Conservation (phyloP, 2,329 filamentous ascomycete genomes). For the Fusarium gaditjirri region DNA sequence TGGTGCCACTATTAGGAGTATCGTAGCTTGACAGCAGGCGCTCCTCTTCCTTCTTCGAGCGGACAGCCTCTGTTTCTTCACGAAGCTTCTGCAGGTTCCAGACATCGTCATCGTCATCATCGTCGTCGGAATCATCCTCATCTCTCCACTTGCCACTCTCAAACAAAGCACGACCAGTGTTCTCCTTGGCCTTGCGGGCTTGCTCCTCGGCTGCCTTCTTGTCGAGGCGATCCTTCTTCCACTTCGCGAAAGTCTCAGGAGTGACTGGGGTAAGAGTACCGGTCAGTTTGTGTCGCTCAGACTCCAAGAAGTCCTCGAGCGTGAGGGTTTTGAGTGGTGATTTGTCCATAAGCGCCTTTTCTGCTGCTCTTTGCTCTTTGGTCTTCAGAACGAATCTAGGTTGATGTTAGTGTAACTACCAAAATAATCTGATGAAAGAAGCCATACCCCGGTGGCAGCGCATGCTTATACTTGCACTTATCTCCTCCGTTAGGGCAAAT, state of each 20-base stretch:
- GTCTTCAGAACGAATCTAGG: conserved; percentile 93
- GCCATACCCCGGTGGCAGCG: conserved; percentile 89
- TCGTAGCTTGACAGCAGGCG: conserved; percentile 56
- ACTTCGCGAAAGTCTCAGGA: conserved; percentile 90
- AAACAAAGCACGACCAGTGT: conserved; percentile 93
- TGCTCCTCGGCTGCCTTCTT: conserved; percentile 97
- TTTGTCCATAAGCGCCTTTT: conserved; percentile 96
- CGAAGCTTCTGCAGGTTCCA: conserved; percentile 89
- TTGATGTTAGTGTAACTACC: conserved; percentile 38
- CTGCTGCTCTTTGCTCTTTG: conserved; percentile 93
- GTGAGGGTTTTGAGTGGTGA: conserved; percentile 94
- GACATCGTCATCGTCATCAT: conserved; percentile 66
- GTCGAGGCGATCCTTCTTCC: conserved; percentile 93
- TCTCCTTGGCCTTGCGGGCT: conserved; percentile 90
- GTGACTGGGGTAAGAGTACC: conserved; percentile 94
- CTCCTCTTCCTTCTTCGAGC: conserved; percentile 82
- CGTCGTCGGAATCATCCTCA: conserved; percentile 70
- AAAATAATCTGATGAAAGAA: background rate
- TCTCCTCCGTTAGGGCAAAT: conserved; percentile 94
- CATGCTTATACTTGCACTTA: conserved; percentile 99
- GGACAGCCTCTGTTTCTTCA: conserved; percentile 82
- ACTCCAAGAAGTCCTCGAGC: conserved; percentile 96
- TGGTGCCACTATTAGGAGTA: conserved; percentile 15
- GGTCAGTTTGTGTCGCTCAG: conserved; percentile 93
- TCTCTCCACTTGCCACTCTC: conserved; percentile 94